Evolutionary conservation across 345 rosid species (phyloP).

Genomic region (Populus alba): DNA sequence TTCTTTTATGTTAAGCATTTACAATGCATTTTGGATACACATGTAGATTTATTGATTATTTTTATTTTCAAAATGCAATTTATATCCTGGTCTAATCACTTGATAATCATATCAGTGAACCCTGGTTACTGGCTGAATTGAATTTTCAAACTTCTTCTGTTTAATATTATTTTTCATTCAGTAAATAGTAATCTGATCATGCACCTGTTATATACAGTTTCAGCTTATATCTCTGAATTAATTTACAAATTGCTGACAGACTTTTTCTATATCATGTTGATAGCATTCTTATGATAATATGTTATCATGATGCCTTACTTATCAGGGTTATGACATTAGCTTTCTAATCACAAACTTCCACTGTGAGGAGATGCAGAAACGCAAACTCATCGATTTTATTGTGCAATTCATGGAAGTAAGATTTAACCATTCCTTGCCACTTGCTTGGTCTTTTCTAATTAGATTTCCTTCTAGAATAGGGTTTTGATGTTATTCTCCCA

Average conservation of each 20-base stretch:
- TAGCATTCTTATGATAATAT: neutral
- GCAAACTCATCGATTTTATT: conserved; percentile 89
- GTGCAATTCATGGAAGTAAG: conserved; percentile 99
- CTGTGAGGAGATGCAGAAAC: conserved; percentile 98
- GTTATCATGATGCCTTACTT: conserved; percentile 14
- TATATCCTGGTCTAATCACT: too few relatives aligned
- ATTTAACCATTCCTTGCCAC: conserved; percentile 14
- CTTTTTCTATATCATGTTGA: neutral
- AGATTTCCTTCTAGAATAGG: neutral
- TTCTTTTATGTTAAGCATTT: neutral
- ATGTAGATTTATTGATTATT: too few relatives aligned
- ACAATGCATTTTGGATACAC: too few relatives aligned
- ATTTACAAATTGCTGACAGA: too few relatives aligned
- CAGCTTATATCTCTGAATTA: too few relatives aligned
- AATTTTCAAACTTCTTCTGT: too few relatives aligned
- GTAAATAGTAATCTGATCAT: too few relatives aligned
- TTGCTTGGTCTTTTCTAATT: neutral
- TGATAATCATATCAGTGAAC: too few relatives aligned
- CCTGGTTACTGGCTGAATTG: too few relatives aligned
- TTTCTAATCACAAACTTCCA: conserved; percentile 94
- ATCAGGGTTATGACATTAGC: conserved; percentile 96
- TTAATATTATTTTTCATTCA: too few relatives aligned
- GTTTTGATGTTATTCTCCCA: neutral
- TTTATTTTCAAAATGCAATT: too few relatives aligned
- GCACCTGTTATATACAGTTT: neutral